Conservation (phyloP, 2,329 filamentous ascomycete genomes). For the Kalaharituber pfeilii region DNA sequence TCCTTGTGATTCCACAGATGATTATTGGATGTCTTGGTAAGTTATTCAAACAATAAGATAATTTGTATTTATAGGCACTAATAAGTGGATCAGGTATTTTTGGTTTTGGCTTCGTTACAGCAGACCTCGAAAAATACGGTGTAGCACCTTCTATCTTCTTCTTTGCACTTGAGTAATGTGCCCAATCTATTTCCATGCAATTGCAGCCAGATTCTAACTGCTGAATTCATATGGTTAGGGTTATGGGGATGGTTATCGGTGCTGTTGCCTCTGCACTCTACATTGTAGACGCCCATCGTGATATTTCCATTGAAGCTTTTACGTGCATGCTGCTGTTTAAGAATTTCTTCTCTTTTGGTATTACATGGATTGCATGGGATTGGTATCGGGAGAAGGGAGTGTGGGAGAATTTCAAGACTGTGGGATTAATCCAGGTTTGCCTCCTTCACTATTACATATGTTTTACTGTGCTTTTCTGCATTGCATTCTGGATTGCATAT, state of each 20-base stretch:
- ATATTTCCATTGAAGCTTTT: slow-evolving; percentile 72
- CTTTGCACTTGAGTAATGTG: slow-evolving; percentile 47
- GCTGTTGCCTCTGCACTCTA: slow-evolving; percentile 74
- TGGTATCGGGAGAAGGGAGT: slow-evolving; percentile 53
- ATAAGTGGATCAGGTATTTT: too few species aligned
- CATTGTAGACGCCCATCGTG: slow-evolving; percentile 83
- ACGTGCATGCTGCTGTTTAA: slow-evolving; percentile 86
- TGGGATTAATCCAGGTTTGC: slow-evolving; percentile 58
- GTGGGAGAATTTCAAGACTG: slow-evolving; percentile 49
- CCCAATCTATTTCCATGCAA: not conserved
- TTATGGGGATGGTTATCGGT: slow-evolving; percentile 81
- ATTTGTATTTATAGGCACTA: not conserved
- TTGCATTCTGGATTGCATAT: slow-evolving; percentile 49
- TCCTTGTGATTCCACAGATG: slow-evolving; percentile 68
- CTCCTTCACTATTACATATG: too few species aligned
- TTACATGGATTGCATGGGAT: slow-evolving; percentile 69
- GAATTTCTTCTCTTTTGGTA: slow-evolving; percentile 74
- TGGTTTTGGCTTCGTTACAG: slow-evolving; percentile 61
- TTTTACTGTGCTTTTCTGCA: too few species aligned
- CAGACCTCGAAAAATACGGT: slow-evolving; percentile 42
- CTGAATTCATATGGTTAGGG: slow-evolving; percentile 24
- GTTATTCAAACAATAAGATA: not conserved
- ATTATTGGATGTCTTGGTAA: slow-evolving; percentile 61
- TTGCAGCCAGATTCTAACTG: not conserved
- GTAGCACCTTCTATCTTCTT: slow-evolving; percentile 65